Evolutionary conservation across 306 rosid species (phyloP).

Genomic region (Fagus crenata): DNA sequence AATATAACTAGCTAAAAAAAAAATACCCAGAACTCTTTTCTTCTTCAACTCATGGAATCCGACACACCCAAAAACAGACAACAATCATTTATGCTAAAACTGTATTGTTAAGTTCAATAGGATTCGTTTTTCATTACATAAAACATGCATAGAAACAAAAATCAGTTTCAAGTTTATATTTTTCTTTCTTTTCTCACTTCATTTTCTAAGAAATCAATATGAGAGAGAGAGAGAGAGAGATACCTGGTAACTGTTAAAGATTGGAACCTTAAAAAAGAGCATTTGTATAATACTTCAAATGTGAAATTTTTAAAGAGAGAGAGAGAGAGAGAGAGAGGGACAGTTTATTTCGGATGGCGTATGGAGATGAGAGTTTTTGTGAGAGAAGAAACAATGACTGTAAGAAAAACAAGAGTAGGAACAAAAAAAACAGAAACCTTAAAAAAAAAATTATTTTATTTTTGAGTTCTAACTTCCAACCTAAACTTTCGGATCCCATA

Average conservation of each 20-base stretch:
- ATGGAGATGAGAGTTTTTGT: neutral
- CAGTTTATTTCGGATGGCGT: neutral
- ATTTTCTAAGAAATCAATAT: neutral
- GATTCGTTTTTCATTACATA: neutral
- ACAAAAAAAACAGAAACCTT: neutral
- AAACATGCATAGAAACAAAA: neutral
- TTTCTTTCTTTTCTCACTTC: no score
- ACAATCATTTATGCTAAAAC: neutral
- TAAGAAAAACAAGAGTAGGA: neutral
- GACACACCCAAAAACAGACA: neutral
- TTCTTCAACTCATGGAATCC: neutral
- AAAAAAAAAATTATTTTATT: neutral
- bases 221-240: slow-evolving; percentile 11
- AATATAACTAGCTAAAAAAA: neutral
- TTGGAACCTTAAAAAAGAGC: slow-evolving; percentile 13
- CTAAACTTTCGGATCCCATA: slow-evolving; percentile 36
- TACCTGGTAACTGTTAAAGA: slow-evolving; percentile 20
- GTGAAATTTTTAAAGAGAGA: neutral
- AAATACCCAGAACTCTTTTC: neutral
- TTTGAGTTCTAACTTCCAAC: neutral
- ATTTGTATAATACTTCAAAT: slow-evolving; percentile 34
- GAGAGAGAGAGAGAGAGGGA: neutral
- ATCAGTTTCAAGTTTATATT: neutral
- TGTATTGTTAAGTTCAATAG: neutral
- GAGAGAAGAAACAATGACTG: neutral